Conservation (phyloP, 2,329 filamentous ascomycete genomes). For the Ilyonectria destructans region DNA sequence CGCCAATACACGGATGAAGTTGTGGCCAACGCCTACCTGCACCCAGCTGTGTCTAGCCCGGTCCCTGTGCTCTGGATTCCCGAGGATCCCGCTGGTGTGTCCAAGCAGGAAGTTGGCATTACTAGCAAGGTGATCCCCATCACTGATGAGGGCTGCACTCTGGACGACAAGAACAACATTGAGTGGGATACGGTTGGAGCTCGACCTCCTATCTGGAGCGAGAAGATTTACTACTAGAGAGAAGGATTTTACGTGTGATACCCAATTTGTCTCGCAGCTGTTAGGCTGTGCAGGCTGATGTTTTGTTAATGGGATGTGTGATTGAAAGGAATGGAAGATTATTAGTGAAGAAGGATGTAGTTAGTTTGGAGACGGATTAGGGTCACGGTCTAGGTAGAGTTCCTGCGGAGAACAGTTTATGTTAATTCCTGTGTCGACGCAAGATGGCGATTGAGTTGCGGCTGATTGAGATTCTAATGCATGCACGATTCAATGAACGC, state of each 20-base stretch:
- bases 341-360: background rate
- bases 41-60: constrained; percentile 76
- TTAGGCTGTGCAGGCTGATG: constrained; percentile 45
- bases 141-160: constrained; percentile 79
- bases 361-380: constrained; percentile 13
- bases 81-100: constrained; percentile 78
- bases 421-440: background rate
- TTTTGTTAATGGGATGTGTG: constrained; percentile 27
- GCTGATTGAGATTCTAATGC: constrained; percentile 37
- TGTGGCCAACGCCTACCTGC: constrained; percentile 79
- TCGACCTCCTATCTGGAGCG: constrained; percentile 62
- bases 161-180: constrained; percentile 76
- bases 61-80: constrained; percentile 84
- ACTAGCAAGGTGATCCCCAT: constrained; percentile 78
- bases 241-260: constrained; percentile 44
- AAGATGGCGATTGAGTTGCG: constrained; percentile 30
- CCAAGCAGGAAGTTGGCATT: constrained; percentile 79
- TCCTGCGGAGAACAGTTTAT: constrained; percentile 3
- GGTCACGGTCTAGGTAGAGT: constrained; percentile 12
- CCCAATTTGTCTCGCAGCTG: constrained; percentile 44
- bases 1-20: constrained; percentile 75
- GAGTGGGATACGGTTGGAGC: constrained; percentile 60
- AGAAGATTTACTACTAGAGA: constrained; percentile 63
- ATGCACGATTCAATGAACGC: constrained; percentile 29
- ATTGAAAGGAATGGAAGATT: background rate